Conservation (phyloP, 768 basidiomycete genomes). For the Rhizopogon vinicolor region DNA sequence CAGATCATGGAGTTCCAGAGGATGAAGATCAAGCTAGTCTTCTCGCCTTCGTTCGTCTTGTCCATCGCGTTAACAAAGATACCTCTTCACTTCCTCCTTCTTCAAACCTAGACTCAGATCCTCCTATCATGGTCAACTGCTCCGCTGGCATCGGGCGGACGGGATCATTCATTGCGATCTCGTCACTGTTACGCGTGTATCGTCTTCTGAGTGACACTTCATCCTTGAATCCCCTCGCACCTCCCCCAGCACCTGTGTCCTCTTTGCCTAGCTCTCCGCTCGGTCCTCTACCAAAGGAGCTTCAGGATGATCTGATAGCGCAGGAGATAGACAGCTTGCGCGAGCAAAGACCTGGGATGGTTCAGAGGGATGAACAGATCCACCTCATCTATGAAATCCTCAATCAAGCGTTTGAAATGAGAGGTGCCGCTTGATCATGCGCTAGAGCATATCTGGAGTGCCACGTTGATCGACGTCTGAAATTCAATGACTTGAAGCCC, state of each 20-base stretch:
- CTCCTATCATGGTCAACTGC: constrained; percentile 80
- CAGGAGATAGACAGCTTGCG: constrained; percentile 74
- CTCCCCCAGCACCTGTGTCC: constrained; percentile 22
- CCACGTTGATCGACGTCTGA: background rate
- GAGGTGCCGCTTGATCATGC: constrained; percentile 4
- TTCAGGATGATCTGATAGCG: constrained; percentile 53
- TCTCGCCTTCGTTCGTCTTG: constrained; percentile 58
- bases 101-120: constrained; percentile 44
- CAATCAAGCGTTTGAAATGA: constrained; percentile 15
- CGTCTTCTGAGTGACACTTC: constrained; percentile 37
- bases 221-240: constrained; percentile 18
- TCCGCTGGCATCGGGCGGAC: constrained; percentile 88
- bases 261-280: constrained; percentile 46
- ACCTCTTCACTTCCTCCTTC: constrained; percentile 21
- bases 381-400: constrained; percentile 62
- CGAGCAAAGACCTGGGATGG: constrained; percentile 82
- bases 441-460: background rate
- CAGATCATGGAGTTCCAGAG: constrained; percentile 79
- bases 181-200: constrained; percentile 67
- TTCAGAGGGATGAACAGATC: constrained; percentile 66
- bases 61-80: constrained; percentile 57
- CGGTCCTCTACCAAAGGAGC: constrained; percentile 46
- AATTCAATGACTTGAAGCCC: too few species aligned
- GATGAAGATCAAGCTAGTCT: constrained; percentile 55
- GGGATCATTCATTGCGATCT: constrained; percentile 79